Conservation (phyloP, 495 filamentous ascomycete species). For the Margaritispora aquatica region DNA sequence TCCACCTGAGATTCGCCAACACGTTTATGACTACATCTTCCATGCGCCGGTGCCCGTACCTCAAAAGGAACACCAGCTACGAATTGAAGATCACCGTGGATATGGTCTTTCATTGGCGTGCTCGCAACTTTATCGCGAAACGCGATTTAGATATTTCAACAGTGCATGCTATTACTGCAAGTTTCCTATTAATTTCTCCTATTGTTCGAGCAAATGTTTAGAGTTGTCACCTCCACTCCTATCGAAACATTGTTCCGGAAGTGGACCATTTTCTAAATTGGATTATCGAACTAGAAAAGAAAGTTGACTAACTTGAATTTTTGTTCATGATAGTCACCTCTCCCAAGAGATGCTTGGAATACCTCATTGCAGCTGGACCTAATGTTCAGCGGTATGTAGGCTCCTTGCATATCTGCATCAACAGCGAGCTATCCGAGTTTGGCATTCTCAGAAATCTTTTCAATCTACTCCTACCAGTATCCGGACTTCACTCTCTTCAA, state of each 20-base stretch:
- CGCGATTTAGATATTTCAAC: conserved; percentile 1
- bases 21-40: conserved; percentile 10
- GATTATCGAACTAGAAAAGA: too few relatives aligned
- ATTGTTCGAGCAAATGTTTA: too few relatives aligned
- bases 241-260: too few relatives aligned
- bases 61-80: not conserved
- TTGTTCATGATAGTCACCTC: too few relatives aligned
- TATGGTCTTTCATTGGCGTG: conserved; percentile 3
- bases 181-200: too few relatives aligned
- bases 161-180: conserved; percentile 1
- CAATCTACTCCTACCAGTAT: not conserved
- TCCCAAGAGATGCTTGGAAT: not conserved
- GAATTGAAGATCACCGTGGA: not conserved
- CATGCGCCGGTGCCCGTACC: not conserved
- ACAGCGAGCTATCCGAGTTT: not conserved
- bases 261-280: too few relatives aligned
- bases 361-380: not conserved
- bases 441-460: not conserved
- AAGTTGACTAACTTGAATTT: too few relatives aligned
- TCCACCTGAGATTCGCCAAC: conserved; percentile 10
- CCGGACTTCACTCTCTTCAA: not conserved
- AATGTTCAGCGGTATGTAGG: not conserved
- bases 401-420: not conserved
- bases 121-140: conserved; percentile 6
- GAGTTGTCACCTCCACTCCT: too few relatives aligned